Evolutionary conservation across 768 basidiomycete genomes (phyloP), one percentile per base, ranked within the genome.

Genomic region (Naganishia kalamii): DNA sequence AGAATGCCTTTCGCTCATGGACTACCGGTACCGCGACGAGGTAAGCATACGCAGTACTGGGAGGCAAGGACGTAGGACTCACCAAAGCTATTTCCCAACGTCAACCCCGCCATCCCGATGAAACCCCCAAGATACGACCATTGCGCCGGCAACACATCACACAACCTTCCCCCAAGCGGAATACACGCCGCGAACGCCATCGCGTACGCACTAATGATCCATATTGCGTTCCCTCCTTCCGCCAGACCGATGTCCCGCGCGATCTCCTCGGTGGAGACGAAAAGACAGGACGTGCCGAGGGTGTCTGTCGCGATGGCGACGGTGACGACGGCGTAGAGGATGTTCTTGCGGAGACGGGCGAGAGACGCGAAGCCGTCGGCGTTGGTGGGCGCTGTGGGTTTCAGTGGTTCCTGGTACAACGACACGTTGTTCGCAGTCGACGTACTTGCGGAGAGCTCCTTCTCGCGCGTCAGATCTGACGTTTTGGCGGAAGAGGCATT

Each of bases 1-100:
- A 74, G 66, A 77, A 72, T 15, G 73, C 74, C 54, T 71, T 62
- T 76, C 62, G 27, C 47, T 68, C 71, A 72, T 74, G 67, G 73
- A 75, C 8, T 70, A 71, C 48, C 73, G 71, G 71, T 27, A 40
- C 17, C 37, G 37, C 37, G 37, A 40, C n/a, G 37, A 40, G 37
- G 10, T 8, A 40, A 8, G 37, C n/a, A n/a, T n/a, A n/a, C n/a
- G n/a, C n/a, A n/a, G n/a, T n/a, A n/a, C n/a, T n/a, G n/a, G n/a
- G n/a, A n/a, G n/a, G n/a, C n/a, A n/a, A n/a, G n/a, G n/a, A n/a
- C n/a, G n/a, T n/a, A 40, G 17, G 8, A 50, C 49, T 30, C 13
- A 50, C 49, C 49, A 30, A 50, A 50, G 27, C 27, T 50, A 32
- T 50, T 50, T 11, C 49, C 49, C 11, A 50, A 15, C 4, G 49